A percentile compares a stretch with the other conserved stretches of the same genome.
These are phyloP conservation scores for Penicillium brasilianum DNA, from an alignment of 2,329 filamentous ascomycete genomes.

Conservation along the genomic window DNA sequence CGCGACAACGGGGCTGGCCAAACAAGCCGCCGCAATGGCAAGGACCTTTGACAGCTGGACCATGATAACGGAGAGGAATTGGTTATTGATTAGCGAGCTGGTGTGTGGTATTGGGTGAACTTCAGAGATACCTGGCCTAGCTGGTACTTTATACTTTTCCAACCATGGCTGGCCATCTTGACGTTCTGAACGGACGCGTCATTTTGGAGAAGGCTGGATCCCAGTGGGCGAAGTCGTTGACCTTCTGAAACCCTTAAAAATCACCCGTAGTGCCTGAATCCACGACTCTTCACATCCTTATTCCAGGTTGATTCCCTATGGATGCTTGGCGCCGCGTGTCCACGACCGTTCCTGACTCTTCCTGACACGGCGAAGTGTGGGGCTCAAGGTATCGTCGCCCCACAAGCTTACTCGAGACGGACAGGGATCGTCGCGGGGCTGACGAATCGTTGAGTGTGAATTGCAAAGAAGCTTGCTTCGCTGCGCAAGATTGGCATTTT, in stretches of 20 bases:
- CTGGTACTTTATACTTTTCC: conserved; percentile 10
- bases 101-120: not conserved
- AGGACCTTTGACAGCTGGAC: conserved; percentile 37
- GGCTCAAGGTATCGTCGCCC: not conserved
- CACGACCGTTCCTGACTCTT: conserved; percentile 1
- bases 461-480: conserved; percentile 1
- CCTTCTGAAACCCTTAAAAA: not conserved
- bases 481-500: too few relatives aligned
- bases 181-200: conserved; percentile 8
- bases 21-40: conserved; percentile 35
- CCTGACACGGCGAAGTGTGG: not conserved
- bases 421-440: conserved; percentile 3
- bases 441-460: conserved; percentile 3
- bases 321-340: conserved; percentile 27
- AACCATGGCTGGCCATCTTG: not conserved
- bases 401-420: conserved; percentile 24
- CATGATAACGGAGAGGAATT: conserved; percentile 16
- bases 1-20: conserved; percentile 34
- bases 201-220: not conserved
- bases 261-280: not conserved
- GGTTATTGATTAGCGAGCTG: not conserved
- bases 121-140: not conserved
- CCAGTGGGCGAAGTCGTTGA: not conserved
- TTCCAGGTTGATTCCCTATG: not conserved
- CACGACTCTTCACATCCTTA: not conserved